Evolutionary conservation across 2,329 filamentous ascomycete genomes (phyloP).

Genomic region (Xylaria sp.): DNA sequence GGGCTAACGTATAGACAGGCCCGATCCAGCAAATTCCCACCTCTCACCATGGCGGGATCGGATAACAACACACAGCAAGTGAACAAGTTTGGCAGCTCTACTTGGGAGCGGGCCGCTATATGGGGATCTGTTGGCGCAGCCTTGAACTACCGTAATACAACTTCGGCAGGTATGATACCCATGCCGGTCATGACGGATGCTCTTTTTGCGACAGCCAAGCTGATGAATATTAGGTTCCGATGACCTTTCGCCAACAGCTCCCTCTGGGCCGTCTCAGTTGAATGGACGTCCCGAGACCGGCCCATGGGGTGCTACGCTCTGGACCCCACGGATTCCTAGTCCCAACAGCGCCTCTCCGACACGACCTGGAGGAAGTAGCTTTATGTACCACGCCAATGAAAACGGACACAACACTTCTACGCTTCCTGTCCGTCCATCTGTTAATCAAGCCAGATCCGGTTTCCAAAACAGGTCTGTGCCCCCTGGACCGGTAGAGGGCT

Average conservation of each 20-base stretch:
- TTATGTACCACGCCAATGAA: conserved; percentile 43
- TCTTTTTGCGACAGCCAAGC: not conserved
- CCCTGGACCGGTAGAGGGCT: conserved; percentile 41
- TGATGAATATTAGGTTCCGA: conserved; percentile 33
- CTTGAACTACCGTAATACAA: conserved; percentile 42
- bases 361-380: conserved; percentile 44
- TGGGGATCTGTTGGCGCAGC: conserved; percentile 50
- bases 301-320: conserved; percentile 53
- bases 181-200: not conserved
- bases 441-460: conserved; percentile 36
- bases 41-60: conserved; percentile 33
- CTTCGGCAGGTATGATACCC: conserved; percentile 43
- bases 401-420: conserved; percentile 40
- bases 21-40: conserved; percentile 33
- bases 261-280: conserved; percentile 65
- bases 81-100: conserved; percentile 37
- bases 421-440: conserved; percentile 43
- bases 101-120: conserved; percentile 40
- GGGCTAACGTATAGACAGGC: conserved; percentile 18
- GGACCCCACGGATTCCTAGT: conserved; percentile 45
- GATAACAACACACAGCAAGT: conserved; percentile 33
- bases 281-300: conserved; percentile 65
- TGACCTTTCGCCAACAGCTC: conserved; percentile 43
- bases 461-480: conserved; percentile 34
- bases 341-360: conserved; percentile 53